Conservation (phyloP, 1,284 basidiomycete species). For the Laetiporus sulphureus region DNA sequence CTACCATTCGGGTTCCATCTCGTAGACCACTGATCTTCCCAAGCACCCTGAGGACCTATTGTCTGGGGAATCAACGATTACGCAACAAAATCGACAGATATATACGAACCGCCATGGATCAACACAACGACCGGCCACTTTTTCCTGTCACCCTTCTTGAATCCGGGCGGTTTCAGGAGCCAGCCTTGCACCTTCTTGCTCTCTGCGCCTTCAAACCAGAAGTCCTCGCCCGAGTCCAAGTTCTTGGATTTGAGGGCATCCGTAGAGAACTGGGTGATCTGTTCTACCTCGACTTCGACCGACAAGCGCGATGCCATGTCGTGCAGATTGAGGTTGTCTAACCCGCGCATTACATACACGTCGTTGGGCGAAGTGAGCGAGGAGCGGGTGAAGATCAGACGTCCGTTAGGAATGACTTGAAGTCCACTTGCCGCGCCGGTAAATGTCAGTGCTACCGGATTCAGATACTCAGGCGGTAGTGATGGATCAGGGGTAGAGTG, state of each 20-base stretch:
- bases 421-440: slow-evolving; percentile 50
- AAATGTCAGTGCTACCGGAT: slow-evolving; percentile 54
- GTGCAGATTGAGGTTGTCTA: slow-evolving; percentile 25
- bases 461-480: slow-evolving; percentile 39
- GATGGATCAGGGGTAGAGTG: slow-evolving; percentile 43
- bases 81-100: too few species aligned
- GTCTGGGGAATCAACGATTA: too few species aligned
- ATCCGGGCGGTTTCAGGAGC: slow-evolving; percentile 75
- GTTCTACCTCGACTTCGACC: slow-evolving; percentile 33
- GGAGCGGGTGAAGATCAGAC: slow-evolving; percentile 61
- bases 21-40: slow-evolving; percentile 80
- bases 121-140: slow-evolving; percentile 71
- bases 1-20: slow-evolving; percentile 84
- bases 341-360: slow-evolving; percentile 51
- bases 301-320: slow-evolving; percentile 3
- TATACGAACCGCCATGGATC: slow-evolving; percentile 69
- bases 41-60: slow-evolving; percentile 68
- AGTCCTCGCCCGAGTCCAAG: slow-evolving; percentile 62
- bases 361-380: slow-evolving; percentile 73
- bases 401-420: slow-evolving; percentile 51
- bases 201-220: slow-evolving; percentile 81
- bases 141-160: slow-evolving; percentile 55
- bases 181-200: slow-evolving; percentile 75
- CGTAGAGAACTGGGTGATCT: slow-evolving; percentile 58
- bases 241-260: slow-evolving; percentile 48